Evolutionary conservation across 371 early-diverging fungal genomes (phyloP), one percentile per base, ranked within the genome.

Genomic region (Mortierella sp.): DNA sequence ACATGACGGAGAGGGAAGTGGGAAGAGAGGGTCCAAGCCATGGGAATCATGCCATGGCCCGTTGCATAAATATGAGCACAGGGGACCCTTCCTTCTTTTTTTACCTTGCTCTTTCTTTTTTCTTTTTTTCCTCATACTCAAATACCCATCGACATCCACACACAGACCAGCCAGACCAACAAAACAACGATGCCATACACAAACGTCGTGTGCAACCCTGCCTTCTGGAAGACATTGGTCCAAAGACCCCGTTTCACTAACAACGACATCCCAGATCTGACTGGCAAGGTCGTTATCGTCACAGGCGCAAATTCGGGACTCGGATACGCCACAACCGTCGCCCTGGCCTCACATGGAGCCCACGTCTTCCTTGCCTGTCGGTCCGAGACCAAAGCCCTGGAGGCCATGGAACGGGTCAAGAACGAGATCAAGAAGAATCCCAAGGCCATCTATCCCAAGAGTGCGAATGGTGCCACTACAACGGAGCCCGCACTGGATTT

Each of bases 271-370:
- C 93, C 94, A 39, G 88, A 91, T 76, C 87, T 93, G 40, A 83
- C 87, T 16, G 93, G 92, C 26, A 93, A 93, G 82, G 76, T 83
- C 64, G 92, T 90, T 48, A 88, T 96, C 31, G 90, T 96, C 55
- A 95, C 95, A 26, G 96, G 96, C 29, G 92, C 91, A 19, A 93
- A 90, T 71, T 86, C 90, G 22, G 95, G 95, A 79, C 86, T 94
- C 29, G 95, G 94, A 37, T 88, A 87, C 71, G 87, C 87, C 7
- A 92, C 92, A 53, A 90, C 89, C 4, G 68, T 86, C 14, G 90
- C 92, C 82, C 86, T 94, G 44, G 94, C 93, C 13, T 85, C 85
- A 39, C 90, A 92, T 68, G 87, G 87, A 8, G 92, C 92, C 39
- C 87, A 87, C 16, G 88, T 94, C 79, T 89, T 90, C 47, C 86